These are phyloP conservation scores for Vachellia collinsii DNA, from an alignment of 306 rosid genomes.

Conservation along the genomic window DNA sequence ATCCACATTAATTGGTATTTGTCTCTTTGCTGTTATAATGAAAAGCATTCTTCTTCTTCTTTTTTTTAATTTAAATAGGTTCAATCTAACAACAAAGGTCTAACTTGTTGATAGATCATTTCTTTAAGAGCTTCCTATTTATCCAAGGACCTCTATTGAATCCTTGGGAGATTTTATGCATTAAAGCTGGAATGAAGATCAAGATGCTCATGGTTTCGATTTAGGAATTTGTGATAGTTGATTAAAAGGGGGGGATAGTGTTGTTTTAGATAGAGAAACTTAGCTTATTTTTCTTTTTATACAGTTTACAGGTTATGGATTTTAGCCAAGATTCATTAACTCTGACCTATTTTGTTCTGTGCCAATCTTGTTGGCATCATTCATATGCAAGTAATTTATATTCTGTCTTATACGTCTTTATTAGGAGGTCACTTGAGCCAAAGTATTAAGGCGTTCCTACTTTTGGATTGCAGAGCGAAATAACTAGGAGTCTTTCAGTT, in stretches of 20 bases:
- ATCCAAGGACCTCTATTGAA: background rate
- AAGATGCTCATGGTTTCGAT: background rate
- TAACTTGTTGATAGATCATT: background rate
- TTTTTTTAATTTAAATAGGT: background rate
- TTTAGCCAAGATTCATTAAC: background rate
- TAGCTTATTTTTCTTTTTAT: background rate
- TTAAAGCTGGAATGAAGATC: background rate
- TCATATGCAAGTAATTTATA: background rate
- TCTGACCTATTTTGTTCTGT: background rate
- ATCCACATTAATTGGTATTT: background rate
- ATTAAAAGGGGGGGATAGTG: background rate
- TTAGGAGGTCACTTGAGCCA: too few species aligned
- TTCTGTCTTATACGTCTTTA: background rate
- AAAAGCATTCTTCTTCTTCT: background rate
- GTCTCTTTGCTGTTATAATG: background rate
- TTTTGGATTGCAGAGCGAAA: background rate
- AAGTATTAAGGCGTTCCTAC: background rate
- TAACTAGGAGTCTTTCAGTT: background rate
- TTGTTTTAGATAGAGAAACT: background rate
- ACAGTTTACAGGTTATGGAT: background rate
- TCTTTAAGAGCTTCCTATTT: background rate
- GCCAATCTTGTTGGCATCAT: background rate
- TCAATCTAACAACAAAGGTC: background rate
- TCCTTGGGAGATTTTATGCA: conserved; percentile 2
- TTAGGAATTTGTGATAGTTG: conserved; percentile 13